phyloP scores from a whole-genome alignment of 257 asterid genomes.

The Echium plantagineum region DNA sequence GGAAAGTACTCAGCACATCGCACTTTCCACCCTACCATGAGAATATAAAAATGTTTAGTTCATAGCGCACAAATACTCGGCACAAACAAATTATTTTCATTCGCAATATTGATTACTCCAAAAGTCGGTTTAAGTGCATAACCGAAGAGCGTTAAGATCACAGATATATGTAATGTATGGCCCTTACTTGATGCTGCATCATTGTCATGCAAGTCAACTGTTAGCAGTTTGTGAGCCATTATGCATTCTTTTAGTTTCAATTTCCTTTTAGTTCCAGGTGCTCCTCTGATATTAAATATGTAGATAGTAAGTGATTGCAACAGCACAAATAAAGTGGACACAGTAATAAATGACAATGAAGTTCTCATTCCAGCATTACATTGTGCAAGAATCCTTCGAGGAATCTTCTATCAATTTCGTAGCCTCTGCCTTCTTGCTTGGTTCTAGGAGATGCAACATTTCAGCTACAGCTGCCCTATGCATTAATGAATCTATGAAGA shows the following conservation, averaged over 20 bases:
- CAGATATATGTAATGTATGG: not conserved
- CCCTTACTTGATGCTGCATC: conserved; percentile 73
- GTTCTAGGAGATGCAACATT: conserved; percentile 66
- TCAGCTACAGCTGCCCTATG: conserved; percentile 94
- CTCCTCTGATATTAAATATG: conserved; percentile 38
- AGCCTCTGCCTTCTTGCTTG: conserved; percentile 69
- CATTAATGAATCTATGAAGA: conserved; percentile 54
- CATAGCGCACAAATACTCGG: not conserved
- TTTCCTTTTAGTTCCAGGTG: conserved; percentile 23
- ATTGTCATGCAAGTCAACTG: conserved; percentile 36
- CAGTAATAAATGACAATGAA: not conserved
- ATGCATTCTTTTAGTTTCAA: conserved; percentile 69
- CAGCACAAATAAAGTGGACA: not conserved
- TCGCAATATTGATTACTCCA: not conserved
- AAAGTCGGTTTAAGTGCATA: not conserved
- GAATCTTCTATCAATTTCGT: conserved; percentile 68
- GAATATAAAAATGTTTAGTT: not conserved
- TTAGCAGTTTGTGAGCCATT: conserved; percentile 57
- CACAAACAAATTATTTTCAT: not conserved
- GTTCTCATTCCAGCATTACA: conserved; percentile 29
- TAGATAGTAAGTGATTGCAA: not conserved
- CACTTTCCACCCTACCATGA: conserved; percentile 66
- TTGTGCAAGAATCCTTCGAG: conserved; percentile 30
- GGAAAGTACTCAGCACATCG: conserved; percentile 75
- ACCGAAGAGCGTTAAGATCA: not conserved